Conservation (phyloP, 208 protist species). For the Leishmania major region DNA sequence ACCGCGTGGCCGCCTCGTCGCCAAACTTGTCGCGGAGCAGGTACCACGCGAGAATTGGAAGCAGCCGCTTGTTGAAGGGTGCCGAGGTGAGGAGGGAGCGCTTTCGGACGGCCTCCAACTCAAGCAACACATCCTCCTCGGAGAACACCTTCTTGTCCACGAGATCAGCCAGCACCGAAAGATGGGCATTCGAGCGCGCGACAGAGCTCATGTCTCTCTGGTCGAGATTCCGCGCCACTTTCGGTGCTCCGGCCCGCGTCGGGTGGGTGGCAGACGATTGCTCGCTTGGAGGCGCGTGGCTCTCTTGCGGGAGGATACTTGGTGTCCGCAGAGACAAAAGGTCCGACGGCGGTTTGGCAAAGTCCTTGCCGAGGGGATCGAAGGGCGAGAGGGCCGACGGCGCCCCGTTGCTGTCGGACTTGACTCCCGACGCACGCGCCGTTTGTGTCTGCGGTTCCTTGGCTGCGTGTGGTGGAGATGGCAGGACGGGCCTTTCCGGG, state of each 20-base stretch:
- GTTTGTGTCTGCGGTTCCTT: not conserved
- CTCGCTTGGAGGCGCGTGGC: not conserved
- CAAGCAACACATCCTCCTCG: slow-evolving; percentile 47
- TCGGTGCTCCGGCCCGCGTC: no score
- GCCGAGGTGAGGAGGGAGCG: slow-evolving; percentile 41
- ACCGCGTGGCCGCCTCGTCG: slow-evolving; percentile 26
- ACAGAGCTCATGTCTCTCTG: slow-evolving; percentile 10
- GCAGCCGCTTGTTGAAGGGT: slow-evolving; percentile 46
- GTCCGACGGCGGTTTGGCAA: not conserved
- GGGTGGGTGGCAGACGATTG: not conserved
- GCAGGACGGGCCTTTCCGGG: not conserved
- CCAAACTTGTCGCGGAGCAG: slow-evolving; percentile 44
- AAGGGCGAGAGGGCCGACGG: slow-evolving; percentile 2
- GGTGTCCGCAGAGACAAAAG: slow-evolving; percentile 10
- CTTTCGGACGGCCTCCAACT: slow-evolving; percentile 57
- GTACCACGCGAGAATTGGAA: slow-evolving; percentile 53
- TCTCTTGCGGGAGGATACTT: not conserved
- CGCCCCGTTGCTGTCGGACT: not conserved
- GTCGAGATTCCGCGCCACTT: not conserved
- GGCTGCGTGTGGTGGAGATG: not conserved
- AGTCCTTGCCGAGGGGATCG: slow-evolving; percentile 1
- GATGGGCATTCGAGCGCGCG: slow-evolving; percentile 39
- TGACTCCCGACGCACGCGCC: not conserved
- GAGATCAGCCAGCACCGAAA: slow-evolving; percentile 44
- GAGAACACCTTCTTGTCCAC: slow-evolving; percentile 45